These are phyloP conservation scores for Pseudogymnoascus sp. DNA, from an alignment of 2,329 filamentous ascomycete species.

Conservation along the genomic window DNA sequence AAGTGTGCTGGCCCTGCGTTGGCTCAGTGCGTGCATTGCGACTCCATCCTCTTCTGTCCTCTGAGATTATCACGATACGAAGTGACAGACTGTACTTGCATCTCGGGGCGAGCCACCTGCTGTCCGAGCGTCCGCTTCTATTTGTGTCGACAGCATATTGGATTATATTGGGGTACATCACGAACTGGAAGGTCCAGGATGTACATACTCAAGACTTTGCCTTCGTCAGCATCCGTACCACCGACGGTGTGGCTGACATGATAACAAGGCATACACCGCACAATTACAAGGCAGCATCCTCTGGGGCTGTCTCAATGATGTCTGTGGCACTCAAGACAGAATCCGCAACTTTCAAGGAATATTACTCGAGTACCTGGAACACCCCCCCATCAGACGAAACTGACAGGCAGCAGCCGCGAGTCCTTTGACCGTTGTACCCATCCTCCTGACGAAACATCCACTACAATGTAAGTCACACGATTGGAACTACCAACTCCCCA, in stretches of 20 bases:
- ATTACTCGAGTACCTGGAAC: slow-evolving; percentile 1
- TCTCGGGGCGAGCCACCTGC: neutral
- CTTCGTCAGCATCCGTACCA: neutral
- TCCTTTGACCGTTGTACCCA: neutral
- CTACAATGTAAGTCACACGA: neutral
- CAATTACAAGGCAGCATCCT: slow-evolving; percentile 1
- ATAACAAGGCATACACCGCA: neutral
- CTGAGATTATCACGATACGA: neutral
- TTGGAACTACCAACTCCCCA: neutral
- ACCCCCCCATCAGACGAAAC: neutral
- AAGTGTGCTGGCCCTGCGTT: slow-evolving; percentile 2
- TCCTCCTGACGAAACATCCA: neutral
- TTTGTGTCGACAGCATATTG: slow-evolving; percentile 6
- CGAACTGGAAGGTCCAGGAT: neutral
- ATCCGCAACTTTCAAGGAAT: neutral
- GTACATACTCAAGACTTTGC: neutral
- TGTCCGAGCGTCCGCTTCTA: slow-evolving; percentile 1
- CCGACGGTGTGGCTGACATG: neutral
- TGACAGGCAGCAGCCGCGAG: slow-evolving; percentile 1
- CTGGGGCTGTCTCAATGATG: slow-evolving; percentile 1
- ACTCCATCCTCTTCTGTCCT: neutral
- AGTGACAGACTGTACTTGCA: neutral
- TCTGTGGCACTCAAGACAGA: slow-evolving; percentile 4
- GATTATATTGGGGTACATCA: neutral
- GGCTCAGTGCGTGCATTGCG: neutral